These are phyloP conservation scores for Fusarium gaditjirri DNA, from an alignment of 2,329 filamentous ascomycete genomes.

Conservation along the genomic window DNA sequence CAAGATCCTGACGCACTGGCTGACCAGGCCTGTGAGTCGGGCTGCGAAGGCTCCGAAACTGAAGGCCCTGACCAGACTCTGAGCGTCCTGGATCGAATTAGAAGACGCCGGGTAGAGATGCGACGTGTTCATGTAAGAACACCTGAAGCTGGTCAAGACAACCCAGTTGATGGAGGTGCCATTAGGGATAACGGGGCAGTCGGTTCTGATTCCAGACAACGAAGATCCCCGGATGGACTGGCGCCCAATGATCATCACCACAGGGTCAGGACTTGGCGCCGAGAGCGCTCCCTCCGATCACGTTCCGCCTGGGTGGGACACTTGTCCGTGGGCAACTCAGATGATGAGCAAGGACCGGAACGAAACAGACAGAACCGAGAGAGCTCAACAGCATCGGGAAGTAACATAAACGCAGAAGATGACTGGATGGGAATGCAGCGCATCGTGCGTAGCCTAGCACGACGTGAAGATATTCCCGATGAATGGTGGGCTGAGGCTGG, in stretches of 20 bases:
- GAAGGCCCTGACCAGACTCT: conserved; percentile 61
- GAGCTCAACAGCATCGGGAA: conserved; percentile 30
- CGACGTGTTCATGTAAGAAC: conserved; percentile 33
- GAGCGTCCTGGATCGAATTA: conserved; percentile 18
- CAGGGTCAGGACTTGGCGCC: neutral
- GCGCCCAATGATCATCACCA: neutral
- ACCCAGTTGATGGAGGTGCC: conserved; percentile 9
- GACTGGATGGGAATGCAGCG: conserved; percentile 72
- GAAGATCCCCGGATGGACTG: conserved; percentile 25
- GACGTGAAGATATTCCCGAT: conserved; percentile 80
- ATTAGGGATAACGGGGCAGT: conserved; percentile 13
- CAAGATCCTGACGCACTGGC: conserved; percentile 47
- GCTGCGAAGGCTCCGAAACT: conserved; percentile 65
- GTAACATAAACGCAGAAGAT: conserved; percentile 44
- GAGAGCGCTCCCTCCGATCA: conserved; percentile 1
- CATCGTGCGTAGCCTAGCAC: conserved; percentile 76
- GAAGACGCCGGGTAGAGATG: conserved; percentile 27
- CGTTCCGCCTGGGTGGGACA: conserved; percentile 43
- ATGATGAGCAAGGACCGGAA: conserved; percentile 41
- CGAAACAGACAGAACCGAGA: conserved; percentile 33
- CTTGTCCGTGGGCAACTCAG: conserved; percentile 42
- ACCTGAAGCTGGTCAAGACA: conserved; percentile 30
- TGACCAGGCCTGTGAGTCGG: conserved; percentile 62
- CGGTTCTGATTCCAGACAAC: conserved; percentile 20
- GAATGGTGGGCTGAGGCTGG: conserved; percentile 83